Conservation (phyloP, 441 rosid species). For the Daphne laureola region DNA sequence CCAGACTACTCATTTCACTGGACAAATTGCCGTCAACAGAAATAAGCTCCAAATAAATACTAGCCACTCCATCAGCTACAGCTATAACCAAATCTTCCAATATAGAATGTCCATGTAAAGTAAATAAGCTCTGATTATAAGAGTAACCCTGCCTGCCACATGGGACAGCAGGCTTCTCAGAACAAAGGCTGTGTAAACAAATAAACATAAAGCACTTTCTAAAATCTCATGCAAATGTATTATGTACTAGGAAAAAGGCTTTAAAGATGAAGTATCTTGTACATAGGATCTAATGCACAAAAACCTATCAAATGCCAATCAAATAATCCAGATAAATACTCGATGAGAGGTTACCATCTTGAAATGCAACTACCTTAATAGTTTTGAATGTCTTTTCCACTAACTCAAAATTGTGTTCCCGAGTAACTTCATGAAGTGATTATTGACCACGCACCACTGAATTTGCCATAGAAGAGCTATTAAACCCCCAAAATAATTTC, state of each 20-base stretch:
- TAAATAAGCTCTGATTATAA: constrained; percentile 49
- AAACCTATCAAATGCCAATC: no score
- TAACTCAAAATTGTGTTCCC: no score
- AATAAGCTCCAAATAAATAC: constrained; percentile 74
- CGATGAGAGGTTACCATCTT: no score
- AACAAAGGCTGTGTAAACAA: background rate
- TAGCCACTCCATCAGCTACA: constrained; percentile 81
- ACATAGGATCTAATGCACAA: no score
- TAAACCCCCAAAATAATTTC: no score
- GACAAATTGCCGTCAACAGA: constrained; percentile 77
- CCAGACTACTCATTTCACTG: constrained; percentile 49
- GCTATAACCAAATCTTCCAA: constrained; percentile 81
- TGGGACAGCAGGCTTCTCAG: constrained; percentile 11
- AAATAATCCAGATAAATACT: no score
- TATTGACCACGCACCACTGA: no score
- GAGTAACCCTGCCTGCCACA: constrained; percentile 45
- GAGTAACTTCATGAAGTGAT: no score
- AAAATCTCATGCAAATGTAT: background rate
- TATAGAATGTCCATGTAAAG: constrained; percentile 53
- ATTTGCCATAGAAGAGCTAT: no score
- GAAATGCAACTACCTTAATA: no score
- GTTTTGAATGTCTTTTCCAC: no score
- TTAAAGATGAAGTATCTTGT: background rate
- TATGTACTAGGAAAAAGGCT: background rate
- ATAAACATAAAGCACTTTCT: background rate